phyloP scores from a whole-genome alignment of 2,329 filamentous ascomycete genomes.

The Diplodia intermedia region DNA sequence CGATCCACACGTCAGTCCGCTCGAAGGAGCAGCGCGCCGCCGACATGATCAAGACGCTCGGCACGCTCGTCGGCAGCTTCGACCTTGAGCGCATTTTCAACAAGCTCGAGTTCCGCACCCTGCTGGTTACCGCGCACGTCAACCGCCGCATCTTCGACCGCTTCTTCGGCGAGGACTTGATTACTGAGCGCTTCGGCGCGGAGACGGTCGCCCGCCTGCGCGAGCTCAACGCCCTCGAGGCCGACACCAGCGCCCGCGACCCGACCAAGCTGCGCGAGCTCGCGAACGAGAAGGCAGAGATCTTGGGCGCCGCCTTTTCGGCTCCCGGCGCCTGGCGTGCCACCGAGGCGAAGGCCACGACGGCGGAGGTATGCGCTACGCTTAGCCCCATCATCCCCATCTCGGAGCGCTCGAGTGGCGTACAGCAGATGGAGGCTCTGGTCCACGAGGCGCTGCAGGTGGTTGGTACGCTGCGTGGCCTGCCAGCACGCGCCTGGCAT shows the following conservation, averaged over 20 bases:
- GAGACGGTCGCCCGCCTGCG: not conserved
- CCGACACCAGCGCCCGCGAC: not conserved
- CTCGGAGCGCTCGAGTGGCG: not conserved
- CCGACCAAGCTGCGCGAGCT: not conserved
- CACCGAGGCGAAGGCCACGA: not conserved
- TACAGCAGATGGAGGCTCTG: not conserved
- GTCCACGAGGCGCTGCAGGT: slow-evolving; percentile 1
- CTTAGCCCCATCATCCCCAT: slow-evolving; percentile 7
- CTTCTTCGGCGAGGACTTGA: not conserved
- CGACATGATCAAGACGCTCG: not conserved
- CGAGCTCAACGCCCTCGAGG: not conserved
- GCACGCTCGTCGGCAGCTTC: not conserved
- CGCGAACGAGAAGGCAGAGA: slow-evolving; percentile 1
- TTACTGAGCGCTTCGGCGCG: not conserved
- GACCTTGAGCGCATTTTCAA: slow-evolving; percentile 12
- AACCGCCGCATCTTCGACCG: not conserved
- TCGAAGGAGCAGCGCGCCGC: slow-evolving; percentile 11
- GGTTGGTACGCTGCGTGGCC: not conserved
- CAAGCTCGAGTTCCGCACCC: slow-evolving; percentile 2
- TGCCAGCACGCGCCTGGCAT: not conserved
- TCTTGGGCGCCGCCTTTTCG: not conserved
- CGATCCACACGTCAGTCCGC: slow-evolving; percentile 18
- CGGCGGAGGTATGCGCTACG: not conserved
- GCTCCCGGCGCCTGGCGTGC: not conserved
- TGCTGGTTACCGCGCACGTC: not conserved